Conservation (phyloP, 345 rosid species). For the Kandelia obovata region DNA sequence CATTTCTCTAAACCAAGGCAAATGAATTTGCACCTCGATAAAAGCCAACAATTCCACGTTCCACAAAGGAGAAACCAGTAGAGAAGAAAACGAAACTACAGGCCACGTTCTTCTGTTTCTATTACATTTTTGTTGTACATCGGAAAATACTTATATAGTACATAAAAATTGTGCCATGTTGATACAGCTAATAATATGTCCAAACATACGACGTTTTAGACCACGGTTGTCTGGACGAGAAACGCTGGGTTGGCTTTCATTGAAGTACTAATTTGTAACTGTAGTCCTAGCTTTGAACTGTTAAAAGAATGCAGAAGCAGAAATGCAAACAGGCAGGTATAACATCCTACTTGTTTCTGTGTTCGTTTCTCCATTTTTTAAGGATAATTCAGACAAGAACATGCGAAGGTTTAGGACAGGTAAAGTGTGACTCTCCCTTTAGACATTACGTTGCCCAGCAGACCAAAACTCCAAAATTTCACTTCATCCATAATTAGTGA, state of each 20-base stretch:
- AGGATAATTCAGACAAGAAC: too few relatives aligned
- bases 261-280: not conserved
- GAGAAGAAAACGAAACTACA: too few relatives aligned
- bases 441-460: too few relatives aligned
- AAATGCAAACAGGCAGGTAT: not conserved
- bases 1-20: too few relatives aligned
- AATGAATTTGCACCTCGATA: too few relatives aligned
- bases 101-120: too few relatives aligned
- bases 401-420: too few relatives aligned
- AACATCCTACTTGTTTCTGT: not conserved
- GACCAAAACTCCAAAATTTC: too few relatives aligned
- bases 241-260: not conserved
- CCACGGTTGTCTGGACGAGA: not conserved
- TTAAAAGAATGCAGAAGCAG: not conserved
- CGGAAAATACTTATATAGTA: not conserved
- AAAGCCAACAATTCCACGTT: too few relatives aligned
- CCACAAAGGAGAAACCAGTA: too few relatives aligned
- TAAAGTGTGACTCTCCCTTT: too few relatives aligned
- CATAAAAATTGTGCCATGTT: not conserved
- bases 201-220: not conserved
- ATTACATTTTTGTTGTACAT: too few relatives aligned
- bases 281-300: not conserved
- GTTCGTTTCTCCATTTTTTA: not conserved
- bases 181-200: not conserved
- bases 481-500: not conserved